These are phyloP conservation scores for Beauveria medogensis DNA, from an alignment of 2,329 filamentous ascomycete genomes.

Conservation along the genomic window DNA sequence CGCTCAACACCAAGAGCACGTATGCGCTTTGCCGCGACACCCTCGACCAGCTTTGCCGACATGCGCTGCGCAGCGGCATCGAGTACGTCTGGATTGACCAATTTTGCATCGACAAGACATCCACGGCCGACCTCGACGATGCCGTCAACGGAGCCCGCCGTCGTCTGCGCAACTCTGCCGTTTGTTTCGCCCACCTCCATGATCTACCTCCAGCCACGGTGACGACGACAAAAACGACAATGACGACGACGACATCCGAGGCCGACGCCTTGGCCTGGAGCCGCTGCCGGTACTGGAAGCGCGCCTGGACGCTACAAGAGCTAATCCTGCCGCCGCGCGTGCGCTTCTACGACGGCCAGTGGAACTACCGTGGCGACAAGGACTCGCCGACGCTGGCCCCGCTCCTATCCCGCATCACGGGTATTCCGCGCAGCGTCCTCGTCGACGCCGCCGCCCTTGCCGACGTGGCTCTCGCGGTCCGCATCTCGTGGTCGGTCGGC, in stretches of 20 bases:
- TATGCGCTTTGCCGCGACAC: background rate
- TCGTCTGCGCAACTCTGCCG: background rate
- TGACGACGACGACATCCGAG: background rate
- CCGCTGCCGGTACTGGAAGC: conserved; percentile 8
- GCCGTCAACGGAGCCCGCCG: conserved; percentile 5
- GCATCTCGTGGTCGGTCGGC: conserved; percentile 3
- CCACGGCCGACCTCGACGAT: conserved; percentile 3
- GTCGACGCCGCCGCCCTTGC: background rate
- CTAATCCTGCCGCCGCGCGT: conserved; percentile 1
- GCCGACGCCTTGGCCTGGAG: background rate
- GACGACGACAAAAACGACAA: background rate
- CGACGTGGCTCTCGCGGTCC: conserved; percentile 4
- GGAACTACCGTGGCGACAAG: conserved; percentile 7
- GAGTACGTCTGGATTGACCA: conserved; percentile 9
- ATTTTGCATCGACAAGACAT: conserved; percentile 7
- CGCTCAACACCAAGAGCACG: background rate
- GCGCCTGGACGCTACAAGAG: conserved; percentile 10
- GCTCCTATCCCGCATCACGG: background rate
- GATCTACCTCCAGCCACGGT: background rate
- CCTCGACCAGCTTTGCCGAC: background rate
- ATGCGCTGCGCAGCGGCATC: background rate
- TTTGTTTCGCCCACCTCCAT: conserved; percentile 4
- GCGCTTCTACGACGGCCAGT: conserved; percentile 4
- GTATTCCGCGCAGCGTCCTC: conserved; percentile 3
- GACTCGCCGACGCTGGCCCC: background rate